These are phyloP conservation scores for Delonix regia DNA, from an alignment of 306 rosid genomes.

Conservation along the genomic window DNA sequence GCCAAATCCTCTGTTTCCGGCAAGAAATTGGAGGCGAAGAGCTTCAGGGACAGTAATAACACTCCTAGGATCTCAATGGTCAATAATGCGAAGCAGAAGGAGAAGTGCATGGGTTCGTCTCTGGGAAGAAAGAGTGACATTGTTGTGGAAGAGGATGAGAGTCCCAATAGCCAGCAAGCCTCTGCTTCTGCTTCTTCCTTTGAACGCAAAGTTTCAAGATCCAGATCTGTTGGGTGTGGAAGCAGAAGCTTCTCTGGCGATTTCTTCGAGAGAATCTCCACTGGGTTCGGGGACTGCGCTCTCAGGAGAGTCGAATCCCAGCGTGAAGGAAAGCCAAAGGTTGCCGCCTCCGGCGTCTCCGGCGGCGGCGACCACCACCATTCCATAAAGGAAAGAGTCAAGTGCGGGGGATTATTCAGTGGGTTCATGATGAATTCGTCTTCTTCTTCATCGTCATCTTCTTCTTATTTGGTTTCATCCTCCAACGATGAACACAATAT, in stretches of 20 bases:
- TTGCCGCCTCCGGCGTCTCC: background rate
- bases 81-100: slow-evolving; percentile 1
- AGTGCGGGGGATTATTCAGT: slow-evolving; percentile 83
- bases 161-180: background rate
- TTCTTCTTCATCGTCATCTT: slow-evolving; percentile 67
- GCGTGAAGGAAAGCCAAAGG: slow-evolving; percentile 73
- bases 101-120: slow-evolving; percentile 35
- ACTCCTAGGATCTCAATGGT: slow-evolving; percentile 27
- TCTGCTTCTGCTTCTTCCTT: slow-evolving; percentile 62
- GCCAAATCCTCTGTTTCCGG: slow-evolving; percentile 40
- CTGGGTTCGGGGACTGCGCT: slow-evolving; percentile 97
- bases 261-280: slow-evolving; percentile 91
- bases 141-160: slow-evolving; percentile 44
- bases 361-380: slow-evolving; percentile 42
- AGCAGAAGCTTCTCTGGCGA: slow-evolving; percentile 96
- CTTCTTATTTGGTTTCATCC: slow-evolving; percentile 78
- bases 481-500: slow-evolving; percentile 56
- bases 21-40: slow-evolving; percentile 17
- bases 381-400: slow-evolving; percentile 76
- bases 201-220: slow-evolving; percentile 90
- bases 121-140: slow-evolving; percentile 35
- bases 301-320: slow-evolving; percentile 90
- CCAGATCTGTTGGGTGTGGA: slow-evolving; percentile 97
- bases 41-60: slow-evolving; percentile 31
- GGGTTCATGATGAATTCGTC: slow-evolving; percentile 88